phyloP scores from a whole-genome alignment of 169 alveolate species.

The Eimeria tenella region DNA sequence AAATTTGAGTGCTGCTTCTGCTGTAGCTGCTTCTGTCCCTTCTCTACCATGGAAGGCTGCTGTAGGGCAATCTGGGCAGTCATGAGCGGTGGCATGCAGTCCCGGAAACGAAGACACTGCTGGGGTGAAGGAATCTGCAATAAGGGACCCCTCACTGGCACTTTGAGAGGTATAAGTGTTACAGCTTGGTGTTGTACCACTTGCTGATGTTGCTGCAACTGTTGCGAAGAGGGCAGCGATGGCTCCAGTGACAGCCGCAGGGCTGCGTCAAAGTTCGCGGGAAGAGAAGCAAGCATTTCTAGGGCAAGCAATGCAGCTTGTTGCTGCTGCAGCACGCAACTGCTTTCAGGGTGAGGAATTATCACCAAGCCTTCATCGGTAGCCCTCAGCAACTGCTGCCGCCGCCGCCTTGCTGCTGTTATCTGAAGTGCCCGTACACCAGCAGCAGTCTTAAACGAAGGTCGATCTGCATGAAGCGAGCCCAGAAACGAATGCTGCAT shows the following conservation, averaged over 20 bases:
- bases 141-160: conserved; percentile 34
- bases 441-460: conserved; percentile 1
- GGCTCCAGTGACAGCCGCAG: conserved; percentile 36
- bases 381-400: conserved; percentile 18
- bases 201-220: not conserved
- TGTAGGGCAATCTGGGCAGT: conserved; percentile 46
- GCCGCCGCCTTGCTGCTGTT: conserved; percentile 43
- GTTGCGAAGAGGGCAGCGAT: conserved; percentile 1
- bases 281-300: conserved; percentile 43
- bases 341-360: conserved; percentile 58
- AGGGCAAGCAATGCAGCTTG: conserved; percentile 38
- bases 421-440: conserved; percentile 51
- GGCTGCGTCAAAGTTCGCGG: conserved; percentile 36
- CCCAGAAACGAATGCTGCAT: conserved; percentile 38
- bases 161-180: not conserved
- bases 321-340: conserved; percentile 43
- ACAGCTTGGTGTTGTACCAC: not conserved
- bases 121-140: conserved; percentile 51
- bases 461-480: not conserved
- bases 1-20: not conserved
- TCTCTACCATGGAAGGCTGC: conserved; percentile 7
- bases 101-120: conserved; percentile 31
- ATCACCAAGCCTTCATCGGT: conserved; percentile 22
- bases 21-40: not conserved
- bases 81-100: conserved; percentile 30